Conservation (phyloP, 2,329 filamentous ascomycete genomes). For the Fonsecaea multimorphosa region DNA sequence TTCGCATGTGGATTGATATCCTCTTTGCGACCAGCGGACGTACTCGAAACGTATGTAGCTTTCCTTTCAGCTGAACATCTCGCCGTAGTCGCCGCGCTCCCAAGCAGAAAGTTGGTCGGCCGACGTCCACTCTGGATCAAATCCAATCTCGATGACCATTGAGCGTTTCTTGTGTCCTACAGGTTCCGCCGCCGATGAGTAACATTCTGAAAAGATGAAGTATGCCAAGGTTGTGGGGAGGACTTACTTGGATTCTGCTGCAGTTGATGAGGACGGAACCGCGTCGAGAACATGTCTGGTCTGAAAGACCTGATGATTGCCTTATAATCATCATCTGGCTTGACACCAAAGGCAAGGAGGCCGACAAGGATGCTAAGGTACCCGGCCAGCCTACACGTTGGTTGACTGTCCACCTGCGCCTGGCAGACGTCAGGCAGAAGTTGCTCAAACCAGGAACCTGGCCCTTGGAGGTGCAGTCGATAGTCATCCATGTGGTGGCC, state of each 20-base stretch:
- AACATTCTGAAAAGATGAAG: neutral
- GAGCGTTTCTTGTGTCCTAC: slow-evolving; percentile 13
- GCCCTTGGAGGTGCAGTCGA: slow-evolving; percentile 20
- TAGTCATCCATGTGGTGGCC: slow-evolving; percentile 5
- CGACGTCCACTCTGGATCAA: neutral
- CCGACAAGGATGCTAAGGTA: slow-evolving; percentile 28
- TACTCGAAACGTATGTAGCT: neutral
- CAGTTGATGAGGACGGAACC: slow-evolving; percentile 4
- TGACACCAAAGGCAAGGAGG: slow-evolving; percentile 18
- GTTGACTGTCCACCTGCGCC: neutral
- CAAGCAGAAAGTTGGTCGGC: slow-evolving; percentile 5
- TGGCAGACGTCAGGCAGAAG: slow-evolving; percentile 19
- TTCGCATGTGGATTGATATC: neutral
- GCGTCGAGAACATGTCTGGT: slow-evolving; percentile 9
- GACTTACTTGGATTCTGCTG: slow-evolving; percentile 19
- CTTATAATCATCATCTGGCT: neutral
- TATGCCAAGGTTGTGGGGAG: neutral
- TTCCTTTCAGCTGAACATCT: slow-evolving; percentile 24
- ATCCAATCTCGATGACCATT: slow-evolving; percentile 27
- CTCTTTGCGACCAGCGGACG: neutral
- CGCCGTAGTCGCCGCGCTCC: slow-evolving; percentile 19
- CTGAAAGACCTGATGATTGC: slow-evolving; percentile 25
- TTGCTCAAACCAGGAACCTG: slow-evolving; percentile 25
- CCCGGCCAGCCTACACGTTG: slow-evolving; percentile 23
- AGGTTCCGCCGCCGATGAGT: neutral